Base-by-base conservation (phyloP, 2,329 filamentous ascomycete genomes). In the Aureobasidium sp. region DNA sequence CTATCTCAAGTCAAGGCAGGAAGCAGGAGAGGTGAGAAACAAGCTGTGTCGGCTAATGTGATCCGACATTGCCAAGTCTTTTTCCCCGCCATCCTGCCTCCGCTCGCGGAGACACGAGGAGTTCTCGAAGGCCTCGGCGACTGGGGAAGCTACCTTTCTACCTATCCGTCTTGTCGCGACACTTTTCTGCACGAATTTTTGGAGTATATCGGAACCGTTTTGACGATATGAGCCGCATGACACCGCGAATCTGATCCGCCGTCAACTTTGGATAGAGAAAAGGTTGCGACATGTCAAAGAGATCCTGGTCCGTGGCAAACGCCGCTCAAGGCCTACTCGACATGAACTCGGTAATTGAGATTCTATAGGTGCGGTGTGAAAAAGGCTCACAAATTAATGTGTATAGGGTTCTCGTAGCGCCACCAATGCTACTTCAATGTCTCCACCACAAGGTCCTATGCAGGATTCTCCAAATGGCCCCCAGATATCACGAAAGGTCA, bases 271-370 rank as follows among this genome's bases (percentile, higher is more conserved):
- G 14, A 31, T 3, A 11, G 31, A 34, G 31, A 34, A 34, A 9
- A 34, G 31, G 31, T 56, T 22, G 29, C 47, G 47, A 20, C n/a
- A 62, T 62, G 61, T 62, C 53, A 29, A 62, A 62, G 39, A 25
- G 61, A 15, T 58, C 61, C 9, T 62, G 61, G 61, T 62, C 61
- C 44, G 53, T 58, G 52, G 61, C 61, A 27, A 62, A 62, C 31
- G 53, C 52, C 44, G 52, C 52, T 42, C 61, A 62, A 36, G 61
- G 53, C 34, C 44, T 58, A 52, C 52, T 57, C 34, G 61, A 62
- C 37, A 62, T 62, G 61, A 52, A 58, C 17, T 55, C 52, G 52
- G 61, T 58, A 45, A 58, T 45, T 51, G 22, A 25, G 8, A 36
- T 45, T 17, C 14, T 37, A 20, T 6, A 12, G 6, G 2, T 3